Evolutionary conservation across 345 rosid species (phyloP), one percentile per base, ranked within the genome.

Genomic region (Lagerstroemia speciosa): DNA sequence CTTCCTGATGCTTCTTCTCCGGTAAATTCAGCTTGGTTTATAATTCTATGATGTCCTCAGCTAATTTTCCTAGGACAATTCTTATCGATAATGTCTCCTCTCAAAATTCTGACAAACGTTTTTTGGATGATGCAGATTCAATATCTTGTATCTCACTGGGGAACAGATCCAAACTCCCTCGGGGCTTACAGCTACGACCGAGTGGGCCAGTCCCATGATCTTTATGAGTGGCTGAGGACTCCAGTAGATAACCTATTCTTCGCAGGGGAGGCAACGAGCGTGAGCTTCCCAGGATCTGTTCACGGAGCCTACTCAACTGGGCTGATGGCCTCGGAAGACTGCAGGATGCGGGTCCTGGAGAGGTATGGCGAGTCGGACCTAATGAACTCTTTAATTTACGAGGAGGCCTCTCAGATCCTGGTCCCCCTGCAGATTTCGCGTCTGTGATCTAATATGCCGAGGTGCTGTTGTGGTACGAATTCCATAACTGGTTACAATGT

Each of bases 191-290:
- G 92, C 89, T 94, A 85, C 9, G 97, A 89, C 73, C 71, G 74
- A 40, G 99, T 91, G 60, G 93, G 92, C 2, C 92, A 80, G 53
- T 50, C 99, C 82, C 93, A 91, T 73, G 93, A 88, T 73, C 93
- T 88, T 76, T 91, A 82, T 68, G 98, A 94, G 71, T 84, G 72
- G 85, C 83, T 94, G 20, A 85, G 98, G 76, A 78, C 84, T 43
- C 98, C 99, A 0, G 86, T 94, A 33, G 99, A 91, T 75, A 94
- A 94, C 79, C 69, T 94, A 75, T 94, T 94, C 89, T 94, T 94
- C 77, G 97, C 97, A 0, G 97, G 99, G 67, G 99, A 94, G 82
- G 99, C 99, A 6, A 91, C 95, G 0, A 91, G 96, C 66, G 36
- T 69, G 68, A 83, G 78, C 75, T 91, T 73, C 75, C 93, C 93